Evolutionary conservation across 139 green algal species (phyloP).

Genomic region (Chlamydomonas urium): DNA sequence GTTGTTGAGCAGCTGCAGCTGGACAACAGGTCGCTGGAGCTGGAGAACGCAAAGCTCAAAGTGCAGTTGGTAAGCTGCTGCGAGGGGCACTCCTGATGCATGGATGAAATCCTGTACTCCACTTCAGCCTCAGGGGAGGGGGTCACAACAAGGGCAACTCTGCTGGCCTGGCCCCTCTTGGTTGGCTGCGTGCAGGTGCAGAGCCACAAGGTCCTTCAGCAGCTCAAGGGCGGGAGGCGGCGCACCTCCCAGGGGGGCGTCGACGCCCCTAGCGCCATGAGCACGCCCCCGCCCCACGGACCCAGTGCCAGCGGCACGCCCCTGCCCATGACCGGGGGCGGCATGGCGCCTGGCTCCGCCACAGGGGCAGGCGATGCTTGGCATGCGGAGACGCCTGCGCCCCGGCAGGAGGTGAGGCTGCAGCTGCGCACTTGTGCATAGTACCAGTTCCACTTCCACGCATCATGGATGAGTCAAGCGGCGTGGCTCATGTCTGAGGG

Average conservation of each 20-base stretch:
- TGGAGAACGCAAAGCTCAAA: constrained; percentile 51
- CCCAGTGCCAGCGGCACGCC: neutral
- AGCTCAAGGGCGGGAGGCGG: neutral
- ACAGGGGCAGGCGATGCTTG: neutral
- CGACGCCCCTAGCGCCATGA: neutral
- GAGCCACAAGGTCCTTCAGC: constrained; percentile 11
- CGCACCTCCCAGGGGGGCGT: neutral
- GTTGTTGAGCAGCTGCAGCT: constrained; percentile 52
- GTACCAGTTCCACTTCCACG: too few species aligned
- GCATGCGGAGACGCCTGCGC: too few species aligned
- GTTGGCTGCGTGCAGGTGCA: neutral
- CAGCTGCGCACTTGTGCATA: too few species aligned
- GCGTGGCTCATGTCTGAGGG: too few species aligned
- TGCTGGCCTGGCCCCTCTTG: too few species aligned
- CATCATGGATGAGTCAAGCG: too few species aligned
- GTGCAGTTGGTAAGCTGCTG: constrained; percentile 57
- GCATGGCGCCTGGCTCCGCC: neutral
- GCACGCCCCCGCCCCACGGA: neutral
- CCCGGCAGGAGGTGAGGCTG: too few species aligned
- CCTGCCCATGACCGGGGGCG: neutral
- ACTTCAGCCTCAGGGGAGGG: constrained; percentile 6
- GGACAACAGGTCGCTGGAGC: constrained; percentile 47
- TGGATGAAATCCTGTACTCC: neutral
- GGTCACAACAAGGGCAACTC: too few species aligned
- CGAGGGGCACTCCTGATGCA: neutral